Base-by-base conservation (phyloP, 345 rosid species). In the Lepidium africanum region DNA sequence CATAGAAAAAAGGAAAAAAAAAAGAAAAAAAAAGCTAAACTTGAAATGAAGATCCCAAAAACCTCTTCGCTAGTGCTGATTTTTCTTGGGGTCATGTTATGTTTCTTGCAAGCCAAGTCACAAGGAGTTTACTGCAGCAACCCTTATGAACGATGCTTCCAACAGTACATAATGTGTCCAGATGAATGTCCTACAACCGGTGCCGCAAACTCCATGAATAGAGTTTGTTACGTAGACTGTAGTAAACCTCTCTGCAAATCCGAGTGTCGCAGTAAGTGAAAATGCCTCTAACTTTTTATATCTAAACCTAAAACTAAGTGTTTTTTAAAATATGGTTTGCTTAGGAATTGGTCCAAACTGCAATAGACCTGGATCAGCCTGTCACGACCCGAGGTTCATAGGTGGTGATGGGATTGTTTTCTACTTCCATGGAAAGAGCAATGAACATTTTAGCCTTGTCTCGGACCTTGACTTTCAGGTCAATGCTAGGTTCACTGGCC, bases 401-500 rank as follows among this genome's bases (percentile, higher is more conserved):
- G 80, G 83, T 58, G 86, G 82, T 10, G 86, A 84, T 45, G 84
- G 84, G 40, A 61, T 70, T 45, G 79, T 80, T 17, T 80, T 82
- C 74, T 78, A 80, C 67, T 84, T 82, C 78, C 83, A 80, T 8
- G 83, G 84, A 19, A 80, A 77, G 75, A 74, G 76, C 67, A 77
- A 77, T 4, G 79, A 78, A 71, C 76, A 76, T 45, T 84, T 84
- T 67, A 78, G 76, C 67, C 65, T 84, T 40, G 80, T 82, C 58
- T 82, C 88, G 0, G 86, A 82, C 59, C 6, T 54, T 35, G 71
- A 75, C 65, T 48, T 80, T 52, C 86, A 84, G 59, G 72, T 84
- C 76, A 82, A 78, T 60, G 79, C 62, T 51, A 71, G 77, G 48
- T 82, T 80, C 83, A 82, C 65, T 23, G 86, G 86, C n/a, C 88